These are phyloP conservation scores for Porodaedalea pini DNA, from an alignment of 1,284 basidiomycete genomes.

Conservation along the genomic window DNA sequence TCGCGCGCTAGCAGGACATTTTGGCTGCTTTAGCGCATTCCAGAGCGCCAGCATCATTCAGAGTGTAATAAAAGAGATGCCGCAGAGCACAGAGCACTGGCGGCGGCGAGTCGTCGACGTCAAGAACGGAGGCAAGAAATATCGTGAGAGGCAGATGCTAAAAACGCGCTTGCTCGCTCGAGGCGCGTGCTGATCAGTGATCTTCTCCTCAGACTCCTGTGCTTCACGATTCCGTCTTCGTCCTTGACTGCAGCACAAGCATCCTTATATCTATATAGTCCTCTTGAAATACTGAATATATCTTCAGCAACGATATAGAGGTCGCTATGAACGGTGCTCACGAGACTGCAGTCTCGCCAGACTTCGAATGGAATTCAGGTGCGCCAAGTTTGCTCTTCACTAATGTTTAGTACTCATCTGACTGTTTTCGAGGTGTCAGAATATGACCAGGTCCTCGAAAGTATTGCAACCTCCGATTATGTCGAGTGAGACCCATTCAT, in stretches of 20 bases:
- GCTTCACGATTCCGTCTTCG: too few relatives aligned
- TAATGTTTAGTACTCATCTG: constrained; percentile 1
- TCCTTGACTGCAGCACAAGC: too few relatives aligned
- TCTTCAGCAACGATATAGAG: too few relatives aligned
- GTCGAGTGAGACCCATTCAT: constrained; percentile 55
- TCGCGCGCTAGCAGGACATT: not conserved
- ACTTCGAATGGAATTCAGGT: constrained; percentile 49
- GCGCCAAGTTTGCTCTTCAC: constrained; percentile 15
- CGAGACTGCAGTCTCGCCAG: constrained; percentile 21
- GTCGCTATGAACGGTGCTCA: constrained; percentile 8
- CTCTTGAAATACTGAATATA: too few relatives aligned
- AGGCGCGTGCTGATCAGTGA: too few relatives aligned
- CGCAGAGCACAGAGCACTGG: not conserved
- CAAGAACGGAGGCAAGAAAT: not conserved
- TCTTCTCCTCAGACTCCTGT: too few relatives aligned
- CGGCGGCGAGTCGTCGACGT: not conserved
- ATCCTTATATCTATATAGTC: too few relatives aligned
- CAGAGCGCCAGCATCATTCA: constrained; percentile 6
- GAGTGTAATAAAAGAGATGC: not conserved
- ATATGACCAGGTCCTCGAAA: constrained; percentile 59
- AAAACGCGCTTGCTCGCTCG: not conserved
- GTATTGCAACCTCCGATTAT: constrained; percentile 65
- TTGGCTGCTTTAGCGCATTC: constrained; percentile 9
- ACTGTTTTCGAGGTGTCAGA: constrained; percentile 40
- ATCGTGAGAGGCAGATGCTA: not conserved